A percentile compares a stretch with the other conserved stretches of the same genome.
Conservation (phyloP, 345 rosid species). For the Murraya paniculata region DNA sequence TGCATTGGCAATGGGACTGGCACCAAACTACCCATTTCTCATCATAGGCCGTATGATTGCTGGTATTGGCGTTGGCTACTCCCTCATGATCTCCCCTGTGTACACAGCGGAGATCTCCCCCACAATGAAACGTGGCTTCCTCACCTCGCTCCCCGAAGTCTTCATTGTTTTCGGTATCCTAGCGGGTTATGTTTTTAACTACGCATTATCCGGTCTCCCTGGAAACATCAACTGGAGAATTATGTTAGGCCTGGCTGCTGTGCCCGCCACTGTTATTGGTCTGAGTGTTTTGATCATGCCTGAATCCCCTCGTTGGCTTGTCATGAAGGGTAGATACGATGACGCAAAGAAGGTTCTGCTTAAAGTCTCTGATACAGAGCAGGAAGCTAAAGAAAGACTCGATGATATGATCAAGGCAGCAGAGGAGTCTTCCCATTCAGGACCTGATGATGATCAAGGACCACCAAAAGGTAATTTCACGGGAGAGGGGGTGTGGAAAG, state of each 20-base stretch:
- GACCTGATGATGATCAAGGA: background rate
- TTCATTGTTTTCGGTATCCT: slow-evolving; percentile 65
- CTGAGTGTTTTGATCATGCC: slow-evolving; percentile 60
- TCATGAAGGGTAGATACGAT: slow-evolving; percentile 43
- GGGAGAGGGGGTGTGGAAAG: slow-evolving; percentile 60
- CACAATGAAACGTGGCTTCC: slow-evolving; percentile 53
- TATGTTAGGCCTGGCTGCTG: slow-evolving; percentile 64
- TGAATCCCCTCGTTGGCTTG: slow-evolving; percentile 78
- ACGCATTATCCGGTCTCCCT: slow-evolving; percentile 50
- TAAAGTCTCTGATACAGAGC: slow-evolving; percentile 37
- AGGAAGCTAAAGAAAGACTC: slow-evolving; percentile 53
- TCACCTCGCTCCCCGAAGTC: slow-evolving; percentile 69
- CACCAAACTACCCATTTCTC: slow-evolving; percentile 51
- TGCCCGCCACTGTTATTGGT: slow-evolving; percentile 48
- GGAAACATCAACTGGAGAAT: slow-evolving; percentile 50
- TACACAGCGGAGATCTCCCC: slow-evolving; percentile 65
- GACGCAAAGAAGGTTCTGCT: slow-evolving; percentile 55
- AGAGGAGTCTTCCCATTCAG: background rate
- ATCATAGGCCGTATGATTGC: slow-evolving; percentile 62
- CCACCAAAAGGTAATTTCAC: slow-evolving; percentile 8
- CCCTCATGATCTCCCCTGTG: slow-evolving; percentile 66
- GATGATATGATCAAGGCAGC: slow-evolving; percentile 43
- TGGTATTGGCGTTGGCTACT: slow-evolving; percentile 72
- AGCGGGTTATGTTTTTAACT: slow-evolving; percentile 59
- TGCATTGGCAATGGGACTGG: slow-evolving; percentile 65